Evolutionary conservation across 2,329 filamentous ascomycete genomes (phyloP).

Genomic region (Sporothrix mexicana): DNA sequence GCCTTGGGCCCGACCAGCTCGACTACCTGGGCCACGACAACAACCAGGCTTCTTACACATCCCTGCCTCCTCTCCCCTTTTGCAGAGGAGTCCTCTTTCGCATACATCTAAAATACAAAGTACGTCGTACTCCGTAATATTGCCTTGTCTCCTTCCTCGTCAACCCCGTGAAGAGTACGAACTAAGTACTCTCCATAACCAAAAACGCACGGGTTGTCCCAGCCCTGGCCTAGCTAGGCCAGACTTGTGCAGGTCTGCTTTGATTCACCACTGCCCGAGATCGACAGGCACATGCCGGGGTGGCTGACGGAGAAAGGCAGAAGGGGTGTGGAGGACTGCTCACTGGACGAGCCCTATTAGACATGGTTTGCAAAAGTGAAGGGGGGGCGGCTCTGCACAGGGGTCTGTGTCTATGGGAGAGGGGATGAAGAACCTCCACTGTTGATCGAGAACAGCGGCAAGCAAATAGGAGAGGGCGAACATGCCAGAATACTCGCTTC

Average conservation of each 20-base stretch:
- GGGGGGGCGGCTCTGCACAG: slow-evolving; percentile 21
- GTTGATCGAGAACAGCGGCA: background rate
- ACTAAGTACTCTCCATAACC: background rate
- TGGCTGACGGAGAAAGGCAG: background rate
- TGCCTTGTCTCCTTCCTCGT: background rate
- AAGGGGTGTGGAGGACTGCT: background rate
- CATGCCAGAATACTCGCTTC: too few species aligned
- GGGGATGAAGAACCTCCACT: background rate
- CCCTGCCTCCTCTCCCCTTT: background rate
- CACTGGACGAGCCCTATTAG: slow-evolving; percentile 8
- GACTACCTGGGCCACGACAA: background rate
- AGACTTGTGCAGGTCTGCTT: background rate
- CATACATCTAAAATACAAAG: slow-evolving; percentile 1
- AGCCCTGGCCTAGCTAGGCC: slow-evolving; percentile 2
- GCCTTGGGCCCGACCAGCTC: background rate
- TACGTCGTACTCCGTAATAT: too few species aligned
- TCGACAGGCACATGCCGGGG: slow-evolving; percentile 22
- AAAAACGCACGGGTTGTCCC: background rate
- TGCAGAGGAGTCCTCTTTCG: slow-evolving; percentile 18
- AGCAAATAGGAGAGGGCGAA: background rate
- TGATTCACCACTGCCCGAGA: slow-evolving; percentile 14
- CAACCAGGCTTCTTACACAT: background rate
- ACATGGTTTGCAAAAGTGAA: slow-evolving; percentile 2
- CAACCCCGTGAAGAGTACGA: slow-evolving; percentile 6
- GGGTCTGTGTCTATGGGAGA: background rate